Conservation (phyloP, 345 rosid species). For the Populus nigra region DNA sequence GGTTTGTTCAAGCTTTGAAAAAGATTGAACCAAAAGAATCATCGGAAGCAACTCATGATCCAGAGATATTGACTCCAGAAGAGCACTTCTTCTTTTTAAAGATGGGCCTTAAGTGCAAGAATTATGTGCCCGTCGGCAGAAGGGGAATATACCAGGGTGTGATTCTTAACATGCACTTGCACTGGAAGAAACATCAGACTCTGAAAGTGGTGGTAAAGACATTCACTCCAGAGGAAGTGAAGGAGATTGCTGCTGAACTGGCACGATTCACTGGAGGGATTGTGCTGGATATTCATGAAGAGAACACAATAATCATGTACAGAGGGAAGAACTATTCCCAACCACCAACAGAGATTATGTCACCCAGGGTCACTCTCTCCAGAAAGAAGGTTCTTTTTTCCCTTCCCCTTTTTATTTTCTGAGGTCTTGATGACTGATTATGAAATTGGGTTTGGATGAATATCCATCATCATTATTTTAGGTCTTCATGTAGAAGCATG, state of each 20-base stretch:
- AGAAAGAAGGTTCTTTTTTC: constrained; percentile 62
- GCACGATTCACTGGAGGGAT: constrained; percentile 86
- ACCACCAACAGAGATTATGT: constrained; percentile 96
- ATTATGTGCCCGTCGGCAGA: constrained; percentile 91
- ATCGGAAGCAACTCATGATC: constrained; percentile 71
- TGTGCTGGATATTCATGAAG: constrained; percentile 81
- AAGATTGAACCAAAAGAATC: constrained; percentile 77
- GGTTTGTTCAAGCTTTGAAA: constrained; percentile 60
- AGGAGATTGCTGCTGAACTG: constrained; percentile 78
- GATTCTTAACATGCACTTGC: constrained; percentile 95
- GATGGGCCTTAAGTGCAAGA: constrained; percentile 91
- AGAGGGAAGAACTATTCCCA: constrained; percentile 92
- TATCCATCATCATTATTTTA: neutral
- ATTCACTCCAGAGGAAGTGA: constrained; percentile 78
- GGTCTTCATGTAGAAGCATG: neutral
- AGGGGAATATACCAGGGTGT: constrained; percentile 95
- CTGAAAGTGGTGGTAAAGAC: constrained; percentile 81
- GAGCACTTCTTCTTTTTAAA: constrained; percentile 84
- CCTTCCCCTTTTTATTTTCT: neutral
- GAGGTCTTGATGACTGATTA: neutral
- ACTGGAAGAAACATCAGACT: constrained; percentile 98
- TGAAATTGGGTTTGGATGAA: neutral
- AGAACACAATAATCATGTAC: constrained; percentile 80
- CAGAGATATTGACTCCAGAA: constrained; percentile 92
- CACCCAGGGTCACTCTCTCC: constrained; percentile 77